phyloP scores from a whole-genome alignment of 2,329 filamentous ascomycete species.

The Penicillium sp. region DNA sequence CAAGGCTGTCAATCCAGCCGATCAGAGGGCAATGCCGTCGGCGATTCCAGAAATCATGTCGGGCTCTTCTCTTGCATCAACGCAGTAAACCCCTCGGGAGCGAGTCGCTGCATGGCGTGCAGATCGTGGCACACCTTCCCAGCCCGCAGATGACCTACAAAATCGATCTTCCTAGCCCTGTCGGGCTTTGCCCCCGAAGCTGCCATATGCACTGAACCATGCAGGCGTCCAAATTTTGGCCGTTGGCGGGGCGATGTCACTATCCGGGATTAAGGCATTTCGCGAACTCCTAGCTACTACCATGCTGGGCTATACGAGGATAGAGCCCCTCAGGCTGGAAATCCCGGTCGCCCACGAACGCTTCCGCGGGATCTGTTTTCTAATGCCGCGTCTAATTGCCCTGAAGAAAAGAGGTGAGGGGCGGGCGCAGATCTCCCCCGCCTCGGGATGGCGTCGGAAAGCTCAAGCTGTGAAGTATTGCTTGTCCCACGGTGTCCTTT shows the following conservation, averaged over 20 bases:
- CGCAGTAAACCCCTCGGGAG: slow-evolving; percentile 2
- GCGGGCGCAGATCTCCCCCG: slow-evolving; percentile 11
- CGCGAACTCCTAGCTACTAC: not conserved
- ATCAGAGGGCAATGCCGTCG: not conserved
- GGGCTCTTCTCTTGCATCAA: slow-evolving; percentile 2
- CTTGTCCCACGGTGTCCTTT: not conserved
- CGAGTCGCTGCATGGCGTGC: slow-evolving; percentile 12
- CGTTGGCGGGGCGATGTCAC: not conserved
- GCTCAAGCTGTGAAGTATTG: not conserved
- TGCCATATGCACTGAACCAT: not conserved
- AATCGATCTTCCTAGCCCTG: slow-evolving; percentile 6
- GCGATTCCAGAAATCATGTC: slow-evolving; percentile 6
- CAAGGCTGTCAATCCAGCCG: slow-evolving; percentile 1
- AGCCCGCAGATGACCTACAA: slow-evolving; percentile 22
- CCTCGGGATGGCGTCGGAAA: not conserved
- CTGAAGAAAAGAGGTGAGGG: slow-evolving; percentile 6
- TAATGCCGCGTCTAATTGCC: slow-evolving; percentile 11
- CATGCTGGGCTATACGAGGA: not conserved
- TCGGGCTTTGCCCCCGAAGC: not conserved
- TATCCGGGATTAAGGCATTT: not conserved
- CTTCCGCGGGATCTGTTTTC: slow-evolving; percentile 13
- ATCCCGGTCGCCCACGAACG: not conserved
- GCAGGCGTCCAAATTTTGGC: not conserved
- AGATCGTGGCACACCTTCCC: slow-evolving; percentile 14
- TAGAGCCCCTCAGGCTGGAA: not conserved